Evolutionary conservation across 495 filamentous ascomycete genomes (phyloP).

Genomic region (Hyaloscypha finlandica): DNA sequence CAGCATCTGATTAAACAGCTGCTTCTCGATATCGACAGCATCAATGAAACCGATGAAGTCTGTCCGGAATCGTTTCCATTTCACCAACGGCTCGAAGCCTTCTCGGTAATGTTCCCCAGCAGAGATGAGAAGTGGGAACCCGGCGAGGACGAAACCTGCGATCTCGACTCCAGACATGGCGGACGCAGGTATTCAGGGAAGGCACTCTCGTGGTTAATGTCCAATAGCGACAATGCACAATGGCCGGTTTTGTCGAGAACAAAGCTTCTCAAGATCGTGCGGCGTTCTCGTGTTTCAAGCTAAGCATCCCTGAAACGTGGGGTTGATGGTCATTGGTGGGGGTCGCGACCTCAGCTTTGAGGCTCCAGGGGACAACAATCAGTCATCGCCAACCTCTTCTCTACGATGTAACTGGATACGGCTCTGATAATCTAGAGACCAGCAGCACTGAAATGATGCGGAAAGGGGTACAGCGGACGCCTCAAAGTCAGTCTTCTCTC

Average conservation of each 20-base stretch:
- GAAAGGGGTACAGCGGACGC: not conserved
- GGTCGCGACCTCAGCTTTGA: not conserved
- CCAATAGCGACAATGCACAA: too few species aligned
- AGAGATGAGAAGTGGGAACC: constrained; percentile 38
- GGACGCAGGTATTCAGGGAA: not conserved
- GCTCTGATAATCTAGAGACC: not conserved
- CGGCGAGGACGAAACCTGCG: constrained; percentile 38
- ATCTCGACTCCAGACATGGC: constrained; percentile 37
- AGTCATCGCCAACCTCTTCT: not conserved
- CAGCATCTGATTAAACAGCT: constrained; percentile 27
- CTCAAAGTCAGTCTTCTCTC: not conserved
- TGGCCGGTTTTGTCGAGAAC: too few species aligned
- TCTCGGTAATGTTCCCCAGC: constrained; percentile 37
- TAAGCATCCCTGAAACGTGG: not conserved
- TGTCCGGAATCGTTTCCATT: constrained; percentile 31
- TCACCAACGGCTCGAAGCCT: constrained; percentile 31
- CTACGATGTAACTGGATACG: not conserved
- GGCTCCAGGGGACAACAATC: not conserved
- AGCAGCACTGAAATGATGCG: not conserved
- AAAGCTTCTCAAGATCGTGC: not conserved
- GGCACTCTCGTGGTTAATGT: not conserved
- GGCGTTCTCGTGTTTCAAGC: not conserved
- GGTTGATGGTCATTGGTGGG: not conserved
- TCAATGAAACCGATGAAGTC: constrained; percentile 30
- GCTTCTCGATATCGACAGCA: constrained; percentile 26